A percentile compares a stretch with the other conserved stretches of the same genome.
Conservation (phyloP, 108 stramenopile species). For the Skeletonema menzelii region DNA sequence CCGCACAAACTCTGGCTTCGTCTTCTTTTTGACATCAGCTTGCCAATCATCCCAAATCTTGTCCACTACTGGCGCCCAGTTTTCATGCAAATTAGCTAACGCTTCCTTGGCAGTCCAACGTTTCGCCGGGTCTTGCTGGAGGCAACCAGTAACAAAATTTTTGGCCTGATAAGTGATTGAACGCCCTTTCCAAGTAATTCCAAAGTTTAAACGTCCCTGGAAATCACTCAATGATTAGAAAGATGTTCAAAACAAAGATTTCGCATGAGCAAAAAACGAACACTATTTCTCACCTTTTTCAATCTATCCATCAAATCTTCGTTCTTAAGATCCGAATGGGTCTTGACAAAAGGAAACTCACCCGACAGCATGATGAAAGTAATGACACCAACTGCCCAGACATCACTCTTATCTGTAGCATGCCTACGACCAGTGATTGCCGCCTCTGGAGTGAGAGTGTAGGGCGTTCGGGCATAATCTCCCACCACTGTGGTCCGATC, state of each 20-base stretch:
- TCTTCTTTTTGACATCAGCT: slow-evolving; percentile 22
- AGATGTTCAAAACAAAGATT: not conserved
- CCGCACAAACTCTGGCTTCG: slow-evolving; percentile 36
- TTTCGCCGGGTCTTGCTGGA: slow-evolving; percentile 42
- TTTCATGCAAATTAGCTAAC: slow-evolving; percentile 41
- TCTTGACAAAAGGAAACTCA: slow-evolving; percentile 56
- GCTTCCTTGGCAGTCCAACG: slow-evolving; percentile 61
- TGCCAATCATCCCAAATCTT: slow-evolving; percentile 47
- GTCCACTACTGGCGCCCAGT: slow-evolving; percentile 49
- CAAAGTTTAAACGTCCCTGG: slow-evolving; percentile 46
- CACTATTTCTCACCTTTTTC: slow-evolving; percentile 26
- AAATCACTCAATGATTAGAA: not conserved
- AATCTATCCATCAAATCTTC: slow-evolving; percentile 32
- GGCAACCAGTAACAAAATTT: slow-evolving; percentile 47
- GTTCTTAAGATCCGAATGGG: slow-evolving; percentile 42
- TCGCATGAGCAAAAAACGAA: too few species aligned
- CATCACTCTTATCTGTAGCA: slow-evolving; percentile 70
- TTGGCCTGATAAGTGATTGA: slow-evolving; percentile 40
- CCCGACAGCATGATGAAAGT: slow-evolving; percentile 75
- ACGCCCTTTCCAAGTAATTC: slow-evolving; percentile 50
- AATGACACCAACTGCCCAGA: slow-evolving; percentile 88
- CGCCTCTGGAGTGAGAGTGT: slow-evolving; percentile 49
- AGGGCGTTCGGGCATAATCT: slow-evolving; percentile 45
- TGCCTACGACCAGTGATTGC: slow-evolving; percentile 7
- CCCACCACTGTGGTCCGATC: slow-evolving; percentile 30